Evolutionary conservation across 352 stramenopile species (phyloP), one percentile per base, ranked within the genome.

Genomic region (Phytophthora meadii): DNA sequence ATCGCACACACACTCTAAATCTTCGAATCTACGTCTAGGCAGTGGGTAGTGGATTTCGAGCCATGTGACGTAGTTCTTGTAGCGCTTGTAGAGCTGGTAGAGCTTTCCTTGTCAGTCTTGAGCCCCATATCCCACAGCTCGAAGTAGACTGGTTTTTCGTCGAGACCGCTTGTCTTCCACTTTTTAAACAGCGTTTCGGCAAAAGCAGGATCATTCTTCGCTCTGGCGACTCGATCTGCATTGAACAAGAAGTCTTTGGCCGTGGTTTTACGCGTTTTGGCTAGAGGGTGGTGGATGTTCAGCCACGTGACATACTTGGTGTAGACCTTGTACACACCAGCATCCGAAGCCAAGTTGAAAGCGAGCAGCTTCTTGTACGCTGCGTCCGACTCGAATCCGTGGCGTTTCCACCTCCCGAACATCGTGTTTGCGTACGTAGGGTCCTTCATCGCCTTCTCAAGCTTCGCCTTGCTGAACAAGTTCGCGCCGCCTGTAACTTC

Each of bases 361-460:
- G 30, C 8, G 30, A 36, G 9, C 30, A 36, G 30, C 30, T 36
- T 36, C 0, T 12, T 36, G 30, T 36, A 36, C 7, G 30, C 30
- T 8, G 30, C 30, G 8, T 36, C 30, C 30, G 30, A 36, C 30
- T 36, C 27, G 5, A 53, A 34, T 15, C 30, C 10, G 10, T 45
- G 17, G 19, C 40, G 42, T 17, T 61, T 53, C 53, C 53, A 61
- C 8, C 41, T 61, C 53, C 4, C n/a, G 27, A 53, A 53, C 53
- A 61, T 11, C 9, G 27, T 52, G 22, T 61, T 44, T 7, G 28
- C 53, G 28, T 61, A 61, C 9, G 19, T 46, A 8, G 40, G 1
- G 28, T 61, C 40, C 4, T 4, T 15, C 7, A 61, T 25, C 27
- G 53, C 53, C 19, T 42, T 17, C 2, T 42, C 28, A 42, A 61